Evolutionary conservation across 441 rosid genomes (phyloP), one percentile per base, ranked within the genome.

Genomic region (Gossypium schwendimanii): DNA sequence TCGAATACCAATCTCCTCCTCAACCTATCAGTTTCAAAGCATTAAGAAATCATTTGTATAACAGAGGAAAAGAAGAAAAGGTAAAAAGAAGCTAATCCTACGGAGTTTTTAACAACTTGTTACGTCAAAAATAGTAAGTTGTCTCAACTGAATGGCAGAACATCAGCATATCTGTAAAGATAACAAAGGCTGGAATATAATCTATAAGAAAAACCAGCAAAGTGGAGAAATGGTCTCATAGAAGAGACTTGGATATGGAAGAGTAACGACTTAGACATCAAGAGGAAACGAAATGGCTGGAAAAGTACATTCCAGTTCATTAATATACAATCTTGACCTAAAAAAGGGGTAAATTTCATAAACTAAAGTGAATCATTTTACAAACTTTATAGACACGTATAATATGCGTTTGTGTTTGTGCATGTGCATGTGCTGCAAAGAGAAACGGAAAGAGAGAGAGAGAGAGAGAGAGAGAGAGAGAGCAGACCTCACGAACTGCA

Each of bases 401-500:
- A 14, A 17, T 17, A 60, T 20, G 18, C 14, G 39, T 20, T 20
- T 31, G 39, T 21, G 62, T 53, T 4, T 8, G 47, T 9, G 24
- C 33, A 21, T 4, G 10, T 5, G 26, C 36, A 23, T 5, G 10
- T 58, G 26, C 39, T 15, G 44, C 45, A 4, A 24, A 3, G 55
- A 39, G 23, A 69, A 47, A 69, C 18, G 55, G 60, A 12, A 12
- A 53, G 62, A 21, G 62, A 23, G 24, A 55, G 36, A 23, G 63
- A 24, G 28, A 54, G 33, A 28, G n/a, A n/a, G n/a, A n/a, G 33
- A 28, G 33, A 28, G 5, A 78, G 70, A 75, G 23, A 68, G 71
- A 83, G 63, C 28, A 75, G 68, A 91, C 97, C 97, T 94, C 97
- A 8, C 94, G 97, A 79, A 89, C 92, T 28, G 97, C 98, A 63